phyloP scores from a whole-genome alignment of 352 stramenopile species.

The Phytophthora chlamydospora region DNA sequence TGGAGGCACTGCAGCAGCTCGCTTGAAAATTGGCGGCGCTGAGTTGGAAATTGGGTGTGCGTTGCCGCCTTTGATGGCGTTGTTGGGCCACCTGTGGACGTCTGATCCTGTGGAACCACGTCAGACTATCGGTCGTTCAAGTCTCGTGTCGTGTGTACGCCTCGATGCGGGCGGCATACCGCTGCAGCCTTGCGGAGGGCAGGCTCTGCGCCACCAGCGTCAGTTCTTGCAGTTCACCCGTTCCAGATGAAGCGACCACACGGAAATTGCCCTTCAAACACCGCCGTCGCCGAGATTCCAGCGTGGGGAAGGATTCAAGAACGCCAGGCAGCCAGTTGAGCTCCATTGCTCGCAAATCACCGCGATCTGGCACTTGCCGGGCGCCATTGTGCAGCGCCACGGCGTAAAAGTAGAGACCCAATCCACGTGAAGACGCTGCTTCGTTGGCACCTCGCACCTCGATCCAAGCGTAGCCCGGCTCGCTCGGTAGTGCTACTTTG shows the following conservation, averaged over 20 bases:
- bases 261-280: slow-evolving; percentile 55
- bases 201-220: slow-evolving; percentile 54
- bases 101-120: slow-evolving; percentile 23
- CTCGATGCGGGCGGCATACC: slow-evolving; percentile 55
- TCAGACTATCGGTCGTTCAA: slow-evolving; percentile 11
- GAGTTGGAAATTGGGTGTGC: no score
- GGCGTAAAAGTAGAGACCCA: slow-evolving; percentile 43
- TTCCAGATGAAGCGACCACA: slow-evolving; percentile 35
- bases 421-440: slow-evolving; percentile 6
- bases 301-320: slow-evolving; percentile 51
- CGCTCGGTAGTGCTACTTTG: slow-evolving; percentile 34
- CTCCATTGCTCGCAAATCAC: slow-evolving; percentile 27
- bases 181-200: slow-evolving; percentile 33
- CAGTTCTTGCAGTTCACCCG: slow-evolving; percentile 37
- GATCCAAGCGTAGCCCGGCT: slow-evolving; percentile 56
- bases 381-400: slow-evolving; percentile 40
- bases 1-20: background rate
- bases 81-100: background rate
- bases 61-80: background rate
- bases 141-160: slow-evolving; percentile 48
- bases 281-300: slow-evolving; percentile 44
- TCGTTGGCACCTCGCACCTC: slow-evolving; percentile 17
- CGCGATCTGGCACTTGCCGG: slow-evolving; percentile 10
- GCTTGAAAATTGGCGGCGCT: background rate
- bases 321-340: slow-evolving; percentile 57